Base-by-base conservation (phyloP, 495 filamentous ascomycete species). In the Trichocladium antarcticum region DNA sequence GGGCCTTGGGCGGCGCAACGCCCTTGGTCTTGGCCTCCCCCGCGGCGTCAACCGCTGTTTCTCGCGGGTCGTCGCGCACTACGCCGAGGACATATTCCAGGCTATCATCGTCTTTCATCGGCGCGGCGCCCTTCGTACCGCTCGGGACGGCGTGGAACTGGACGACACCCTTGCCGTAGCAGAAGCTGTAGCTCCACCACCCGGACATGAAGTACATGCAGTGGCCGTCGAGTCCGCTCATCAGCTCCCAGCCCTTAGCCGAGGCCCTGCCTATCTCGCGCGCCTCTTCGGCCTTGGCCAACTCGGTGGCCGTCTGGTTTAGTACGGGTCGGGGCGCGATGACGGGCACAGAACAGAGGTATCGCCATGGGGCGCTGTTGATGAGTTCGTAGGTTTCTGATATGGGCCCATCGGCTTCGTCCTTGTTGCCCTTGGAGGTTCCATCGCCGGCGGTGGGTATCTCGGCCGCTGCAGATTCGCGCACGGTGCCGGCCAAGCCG, bases 121-220 rank as follows among this genome's bases (percentile, higher is more conserved):
- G 73, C 4, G 86, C 80, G 1, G 79, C 75, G 5, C 81, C 82
- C 20, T 65, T 68, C 58, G 74, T 67, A 50, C 78, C 69, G 42
- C 78, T 66, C 0, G 89, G 78, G 43, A 88, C 69, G 44, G 85
- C 85, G 67, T 97, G 92, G 66, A 95, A 98, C 62, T 98, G 92
- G 53, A 84, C 85, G 28, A 98, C 81, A 46, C 85, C 79, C 37
- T 78, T 74, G 58, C 85, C 84, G 69, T 96, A 95, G 70, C 92
- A 98, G 68, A 95, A 97, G 28, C 79, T 82, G 63, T 98, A 98
- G 46, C 83, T 88, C 92, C 92, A 98, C 92, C 92, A 98, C 3
- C 90, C 92, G 1, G 78, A 83, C 38, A 87, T 74, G 65, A 84
- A 95, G 68, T 94, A 95, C 53, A 98, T 76, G 69, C 92, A 98